These are phyloP conservation scores for Mycosarcoma mackinlayi DNA, from an alignment of 1,284 basidiomycete genomes.

Conservation along the genomic window DNA sequence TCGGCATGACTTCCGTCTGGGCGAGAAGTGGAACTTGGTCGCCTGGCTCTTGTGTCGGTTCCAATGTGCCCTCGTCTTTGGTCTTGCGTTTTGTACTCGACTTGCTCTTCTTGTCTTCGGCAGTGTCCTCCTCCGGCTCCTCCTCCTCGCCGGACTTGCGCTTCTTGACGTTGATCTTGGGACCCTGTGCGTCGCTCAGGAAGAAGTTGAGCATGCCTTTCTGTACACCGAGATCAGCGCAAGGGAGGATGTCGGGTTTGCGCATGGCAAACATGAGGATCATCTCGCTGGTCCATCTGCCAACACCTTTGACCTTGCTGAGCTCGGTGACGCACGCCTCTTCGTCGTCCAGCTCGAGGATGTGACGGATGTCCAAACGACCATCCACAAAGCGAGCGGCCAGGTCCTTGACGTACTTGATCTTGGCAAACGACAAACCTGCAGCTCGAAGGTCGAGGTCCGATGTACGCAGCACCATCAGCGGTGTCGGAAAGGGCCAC, in stretches of 20 bases:
- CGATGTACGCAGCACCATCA: conserved; percentile 51
- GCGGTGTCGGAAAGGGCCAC: conserved; percentile 62
- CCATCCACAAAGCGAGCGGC: conserved; percentile 61
- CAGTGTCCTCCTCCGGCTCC: conserved; percentile 3
- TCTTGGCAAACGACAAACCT: conserved; percentile 62
- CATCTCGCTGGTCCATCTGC: conserved; percentile 67
- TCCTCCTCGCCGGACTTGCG: conserved; percentile 48
- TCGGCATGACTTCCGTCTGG: conserved; percentile 40
- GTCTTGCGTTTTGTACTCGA: not conserved
- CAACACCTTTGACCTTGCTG: conserved; percentile 62
- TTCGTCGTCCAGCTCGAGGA: conserved; percentile 53
- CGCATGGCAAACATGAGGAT: conserved; percentile 66
- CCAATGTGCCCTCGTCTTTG: conserved; percentile 10
- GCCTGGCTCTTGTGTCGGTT: conserved; percentile 31
- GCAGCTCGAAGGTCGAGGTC: conserved; percentile 57
- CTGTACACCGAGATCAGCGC: conserved; percentile 65
- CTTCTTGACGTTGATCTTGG: conserved; percentile 52
- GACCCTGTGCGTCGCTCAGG: conserved; percentile 47
- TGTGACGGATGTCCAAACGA: conserved; percentile 56
- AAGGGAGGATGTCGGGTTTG: conserved; percentile 60
- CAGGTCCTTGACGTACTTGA: conserved; percentile 64
- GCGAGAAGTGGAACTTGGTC: conserved; percentile 25
- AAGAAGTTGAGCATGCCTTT: conserved; percentile 63
- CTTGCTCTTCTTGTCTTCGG: conserved; percentile 8
- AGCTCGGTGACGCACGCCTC: conserved; percentile 60